These are phyloP conservation scores for Cydonia oblonga DNA, from an alignment of 331 rosid species.

Conservation along the genomic window DNA sequence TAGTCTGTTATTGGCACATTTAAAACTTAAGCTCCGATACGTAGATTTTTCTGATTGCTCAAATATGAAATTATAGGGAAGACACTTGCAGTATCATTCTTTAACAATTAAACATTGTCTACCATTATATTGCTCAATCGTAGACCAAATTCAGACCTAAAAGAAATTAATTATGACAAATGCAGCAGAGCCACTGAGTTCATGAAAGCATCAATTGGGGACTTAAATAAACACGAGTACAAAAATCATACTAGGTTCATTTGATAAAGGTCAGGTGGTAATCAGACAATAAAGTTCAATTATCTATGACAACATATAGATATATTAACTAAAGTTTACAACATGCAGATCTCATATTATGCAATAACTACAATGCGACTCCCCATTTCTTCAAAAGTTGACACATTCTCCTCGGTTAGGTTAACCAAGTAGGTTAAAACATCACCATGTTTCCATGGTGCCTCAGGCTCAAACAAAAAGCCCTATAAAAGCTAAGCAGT, in stretches of 20 bases:
- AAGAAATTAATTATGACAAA: background rate
- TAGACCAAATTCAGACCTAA: background rate
- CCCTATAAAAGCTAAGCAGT: background rate
- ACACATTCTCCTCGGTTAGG: background rate
- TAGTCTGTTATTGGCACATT: background rate
- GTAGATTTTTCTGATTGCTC: background rate
- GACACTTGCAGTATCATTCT: background rate
- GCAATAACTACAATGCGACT: background rate
- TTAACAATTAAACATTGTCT: background rate
- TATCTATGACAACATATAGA: background rate
- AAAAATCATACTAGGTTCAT: background rate
- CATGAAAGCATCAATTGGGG: background rate
- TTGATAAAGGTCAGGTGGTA: background rate
- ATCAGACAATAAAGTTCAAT: background rate
- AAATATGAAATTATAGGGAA: background rate
- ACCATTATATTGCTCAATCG: background rate
- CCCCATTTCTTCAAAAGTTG: background rate
- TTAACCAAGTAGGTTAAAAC: background rate
- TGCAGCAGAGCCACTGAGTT: background rate
- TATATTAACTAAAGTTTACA: background rate
- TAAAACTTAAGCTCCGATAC: background rate
- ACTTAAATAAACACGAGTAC: background rate
- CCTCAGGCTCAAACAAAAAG: background rate
- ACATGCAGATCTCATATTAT: background rate
- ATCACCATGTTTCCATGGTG: background rate